phyloP scores from a whole-genome alignment of 75 land plant genomes.

The Ceratopteris richardii region DNA sequence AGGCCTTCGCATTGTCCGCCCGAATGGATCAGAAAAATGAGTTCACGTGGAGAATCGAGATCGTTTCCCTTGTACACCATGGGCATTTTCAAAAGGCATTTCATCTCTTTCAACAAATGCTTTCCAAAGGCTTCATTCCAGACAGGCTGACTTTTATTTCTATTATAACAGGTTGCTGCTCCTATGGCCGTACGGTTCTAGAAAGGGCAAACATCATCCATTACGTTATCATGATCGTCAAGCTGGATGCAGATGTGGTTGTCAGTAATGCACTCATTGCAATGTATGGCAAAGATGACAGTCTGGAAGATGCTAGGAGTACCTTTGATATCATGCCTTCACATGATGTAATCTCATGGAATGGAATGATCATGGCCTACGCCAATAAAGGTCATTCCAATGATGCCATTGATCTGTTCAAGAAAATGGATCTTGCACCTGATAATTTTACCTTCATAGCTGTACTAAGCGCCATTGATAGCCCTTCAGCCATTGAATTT shows the following conservation, averaged over 20 bases:
- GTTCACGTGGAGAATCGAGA: not conserved
- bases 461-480: too few species aligned
- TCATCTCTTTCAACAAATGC: slow-evolving; percentile 2
- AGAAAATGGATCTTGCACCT: not conserved
- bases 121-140: slow-evolving; percentile 5
- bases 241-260: slow-evolving; percentile 4
- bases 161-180: slow-evolving; percentile 6
- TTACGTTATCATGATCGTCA: too few species aligned
- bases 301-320: slow-evolving; percentile 10
- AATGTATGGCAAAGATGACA: slow-evolving; percentile 37
- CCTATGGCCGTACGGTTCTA: not conserved
- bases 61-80: not conserved
- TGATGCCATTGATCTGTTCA: slow-evolving; percentile 10
- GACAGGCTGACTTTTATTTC: slow-evolving; percentile 4
- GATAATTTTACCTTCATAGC: too few species aligned
- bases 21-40: not conserved
- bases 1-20: not conserved
- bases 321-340: slow-evolving; percentile 10
- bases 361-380: slow-evolving; percentile 25
- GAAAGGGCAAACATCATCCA: not conserved
- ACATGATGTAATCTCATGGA: slow-evolving; percentile 23
- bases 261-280: slow-evolving; percentile 22
- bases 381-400: slow-evolving; percentile 9
- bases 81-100: slow-evolving; percentile 1
- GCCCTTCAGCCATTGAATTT: too few species aligned